Evolutionary conservation across 1,139 yeast genomes (phyloP).

Genomic region (Sporopachydermia cereana): DNA sequence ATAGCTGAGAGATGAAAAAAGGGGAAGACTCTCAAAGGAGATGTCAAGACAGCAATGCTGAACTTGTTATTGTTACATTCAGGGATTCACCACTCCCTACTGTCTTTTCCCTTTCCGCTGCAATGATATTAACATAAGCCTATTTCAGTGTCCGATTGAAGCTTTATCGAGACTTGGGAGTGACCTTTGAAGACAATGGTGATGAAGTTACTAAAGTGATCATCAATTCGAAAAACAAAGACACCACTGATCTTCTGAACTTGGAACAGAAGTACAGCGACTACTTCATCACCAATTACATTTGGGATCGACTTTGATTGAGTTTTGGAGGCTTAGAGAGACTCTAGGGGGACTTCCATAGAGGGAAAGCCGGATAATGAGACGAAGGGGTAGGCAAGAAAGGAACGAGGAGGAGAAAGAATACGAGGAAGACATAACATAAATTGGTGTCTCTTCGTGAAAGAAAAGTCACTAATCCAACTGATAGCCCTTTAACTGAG

Average conservation of each 20-base stretch:
- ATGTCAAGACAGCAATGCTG: background rate
- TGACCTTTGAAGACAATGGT: conserved; percentile 22
- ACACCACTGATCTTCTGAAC: conserved; percentile 38
- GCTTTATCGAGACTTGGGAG: conserved; percentile 27
- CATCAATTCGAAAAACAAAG: conserved; percentile 38
- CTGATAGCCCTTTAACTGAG: too few relatives aligned
- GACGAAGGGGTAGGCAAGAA: too few relatives aligned
- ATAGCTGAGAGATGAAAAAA: background rate
- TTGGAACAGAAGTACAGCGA: conserved; percentile 49
- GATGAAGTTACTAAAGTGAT: conserved; percentile 33
- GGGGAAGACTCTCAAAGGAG: background rate
- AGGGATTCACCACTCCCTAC: background rate
- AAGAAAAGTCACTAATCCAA: too few relatives aligned
- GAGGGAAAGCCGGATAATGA: too few relatives aligned
- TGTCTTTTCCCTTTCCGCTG: background rate
- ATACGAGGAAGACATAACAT: too few relatives aligned
- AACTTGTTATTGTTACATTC: background rate
- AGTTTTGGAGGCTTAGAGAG: too few relatives aligned
- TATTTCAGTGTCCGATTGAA: conserved; percentile 23
- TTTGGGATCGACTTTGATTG: conserved; percentile 50
- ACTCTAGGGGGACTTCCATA: too few relatives aligned
- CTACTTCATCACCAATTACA: conserved; percentile 52
- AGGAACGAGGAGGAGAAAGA: too few relatives aligned
- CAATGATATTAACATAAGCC: background rate
- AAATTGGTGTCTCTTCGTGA: too few relatives aligned